Percentiles rank a stretch among this genome's conserved stretches.
Evolutionary conservation across 345 rosid genomes (phyloP).

Genomic region (Reutealis trisperma): DNA sequence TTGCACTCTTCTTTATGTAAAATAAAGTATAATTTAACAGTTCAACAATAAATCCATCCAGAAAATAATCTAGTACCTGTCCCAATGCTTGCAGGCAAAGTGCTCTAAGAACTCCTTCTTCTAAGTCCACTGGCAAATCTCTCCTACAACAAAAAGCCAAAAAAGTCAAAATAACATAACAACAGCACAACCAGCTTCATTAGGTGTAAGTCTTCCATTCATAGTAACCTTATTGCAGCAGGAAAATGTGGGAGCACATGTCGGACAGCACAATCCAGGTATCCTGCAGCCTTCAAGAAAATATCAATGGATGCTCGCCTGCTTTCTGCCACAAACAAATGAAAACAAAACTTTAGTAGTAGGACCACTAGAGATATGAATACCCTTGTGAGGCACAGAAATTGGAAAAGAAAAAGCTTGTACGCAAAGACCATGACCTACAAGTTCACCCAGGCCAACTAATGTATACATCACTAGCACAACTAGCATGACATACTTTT

Average conservation of each 20-base stretch:
- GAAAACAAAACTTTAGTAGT: constrained; percentile 12
- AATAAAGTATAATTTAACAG: neutral
- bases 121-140: constrained; percentile 86
- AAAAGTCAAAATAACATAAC: constrained; percentile 15
- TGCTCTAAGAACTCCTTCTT: constrained; percentile 89
- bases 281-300: constrained; percentile 97
- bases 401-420: neutral
- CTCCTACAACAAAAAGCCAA: constrained; percentile 53
- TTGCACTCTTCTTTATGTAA: neutral
- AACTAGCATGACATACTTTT: neutral
- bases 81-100: constrained; percentile 96
- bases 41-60: constrained; percentile 22
- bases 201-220: constrained; percentile 13
- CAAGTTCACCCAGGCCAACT: neutral
- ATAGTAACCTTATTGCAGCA: constrained; percentile 64
- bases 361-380: neutral
- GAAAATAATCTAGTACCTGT: constrained; percentile 52
- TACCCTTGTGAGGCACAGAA: too few relatives aligned
- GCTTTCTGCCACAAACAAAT: constrained; percentile 54
- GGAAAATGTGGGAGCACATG: constrained; percentile 89
- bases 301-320: constrained; percentile 83
- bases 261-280: constrained; percentile 87
- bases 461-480: neutral
- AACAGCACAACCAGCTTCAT: constrained; percentile 7
- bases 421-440: neutral